These are phyloP conservation scores for Buxus sempervirens DNA, from an alignment of 164 flowering plant genomes.

Conservation along the genomic window DNA sequence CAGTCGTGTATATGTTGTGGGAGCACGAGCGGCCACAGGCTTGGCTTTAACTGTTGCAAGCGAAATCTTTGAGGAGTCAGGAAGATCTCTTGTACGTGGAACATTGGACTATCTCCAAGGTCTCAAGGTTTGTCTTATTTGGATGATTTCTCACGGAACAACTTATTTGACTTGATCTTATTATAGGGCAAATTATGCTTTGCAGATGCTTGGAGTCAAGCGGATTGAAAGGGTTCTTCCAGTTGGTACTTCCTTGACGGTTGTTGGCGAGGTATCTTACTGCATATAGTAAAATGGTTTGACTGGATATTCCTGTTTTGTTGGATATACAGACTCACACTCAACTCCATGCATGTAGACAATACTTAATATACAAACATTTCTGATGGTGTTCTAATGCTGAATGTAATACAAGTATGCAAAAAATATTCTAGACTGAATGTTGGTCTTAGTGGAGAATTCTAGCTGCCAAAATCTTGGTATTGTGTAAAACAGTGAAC, in stretches of 20 bases:
- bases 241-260: slow-evolving; percentile 83
- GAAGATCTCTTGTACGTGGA: slow-evolving; percentile 87
- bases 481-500: no score
- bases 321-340: background rate
- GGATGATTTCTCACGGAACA: background rate
- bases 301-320: no score
- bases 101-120: slow-evolving; percentile 95
- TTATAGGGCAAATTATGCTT: slow-evolving; percentile 15
- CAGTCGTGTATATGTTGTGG: slow-evolving; percentile 73
- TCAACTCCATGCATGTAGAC: background rate
- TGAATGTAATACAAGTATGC: background rate
- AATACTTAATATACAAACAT: no score
- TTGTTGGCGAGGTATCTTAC: slow-evolving; percentile 87
- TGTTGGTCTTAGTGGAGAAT: background rate
- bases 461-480: background rate
- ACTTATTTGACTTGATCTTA: background rate
- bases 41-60: slow-evolving; percentile 80
- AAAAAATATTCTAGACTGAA: background rate
- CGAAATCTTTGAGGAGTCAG: slow-evolving; percentile 95
- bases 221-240: slow-evolving; percentile 94
- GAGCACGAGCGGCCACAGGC: slow-evolving; percentile 89
- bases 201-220: slow-evolving; percentile 98
- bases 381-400: background rate
- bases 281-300: background rate
- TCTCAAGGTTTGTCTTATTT: slow-evolving; percentile 66